Base-by-base conservation (phyloP, 805 yeast species). In the Ogataea paraovalis region DNA sequence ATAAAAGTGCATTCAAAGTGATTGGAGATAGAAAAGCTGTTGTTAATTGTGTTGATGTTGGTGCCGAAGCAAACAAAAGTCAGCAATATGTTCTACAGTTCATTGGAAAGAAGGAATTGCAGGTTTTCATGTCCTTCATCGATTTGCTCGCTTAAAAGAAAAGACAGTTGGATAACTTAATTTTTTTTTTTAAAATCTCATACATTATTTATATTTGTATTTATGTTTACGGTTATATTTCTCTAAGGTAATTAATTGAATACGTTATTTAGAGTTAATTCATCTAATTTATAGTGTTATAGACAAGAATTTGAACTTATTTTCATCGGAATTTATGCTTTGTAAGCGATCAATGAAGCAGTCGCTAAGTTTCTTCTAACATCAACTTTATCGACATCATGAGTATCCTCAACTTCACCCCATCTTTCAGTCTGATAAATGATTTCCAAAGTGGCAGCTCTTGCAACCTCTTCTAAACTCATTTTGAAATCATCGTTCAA, bases 351-450 rank as follows among this genome's bases (percentile, higher is more conserved):
- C 37, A 86, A 64, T 3, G 91, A 85, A 25, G 96, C 91, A 54
- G 89, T 78, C 32, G 92, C 82, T 41, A 94, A 75, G 59, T 83
- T 82, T 66, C 97, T 82, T 59, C 88, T 74, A 58, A 95, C 75
- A 57, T 94, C 97, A 36, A 83, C 96, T 65, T 85, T 84, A 59
- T 88, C 96, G n/a, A 94, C 97, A 65, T 94, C 99, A 63, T 94
- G 99, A 2, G 98, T 89, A 61, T 94, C 99, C 69, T 94, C 98
- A 21, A 92, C 98, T 67, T 92, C 97, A 28, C 99, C 99, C 99
- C 99, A 94, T 60, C 83, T 78, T 20, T 80, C 82, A 32, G 96
- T 87, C 68, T 94, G 99, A 67, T 79, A 79, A 30, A 84, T 81
- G 13, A 83, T 83, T 62, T 94, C 99, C 58, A 94, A 72, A 47